These are phyloP conservation scores for Plantago lanceolata DNA, from an alignment of 305 asterid species.

Conservation along the genomic window DNA sequence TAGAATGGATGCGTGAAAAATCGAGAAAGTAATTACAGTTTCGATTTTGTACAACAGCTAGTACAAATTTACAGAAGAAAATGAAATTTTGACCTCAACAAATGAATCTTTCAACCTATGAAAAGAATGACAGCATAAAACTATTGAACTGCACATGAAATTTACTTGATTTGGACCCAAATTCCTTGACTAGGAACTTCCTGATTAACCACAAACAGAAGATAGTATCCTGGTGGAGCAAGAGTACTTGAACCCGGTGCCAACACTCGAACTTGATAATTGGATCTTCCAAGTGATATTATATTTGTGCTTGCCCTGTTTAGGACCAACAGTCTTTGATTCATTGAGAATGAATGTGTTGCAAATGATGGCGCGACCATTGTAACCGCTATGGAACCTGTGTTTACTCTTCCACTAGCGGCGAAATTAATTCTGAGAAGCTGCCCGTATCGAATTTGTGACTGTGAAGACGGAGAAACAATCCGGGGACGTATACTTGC, in stretches of 20 bases:
- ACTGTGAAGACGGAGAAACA: constrained; percentile 30
- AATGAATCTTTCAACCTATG: no score
- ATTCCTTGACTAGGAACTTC: constrained; percentile 57
- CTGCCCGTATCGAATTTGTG: constrained; percentile 28
- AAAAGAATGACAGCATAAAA: no score
- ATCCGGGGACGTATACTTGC: constrained; percentile 36
- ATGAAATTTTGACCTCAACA: no score
- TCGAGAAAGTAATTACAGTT: no score
- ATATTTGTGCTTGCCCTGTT: constrained; percentile 14
- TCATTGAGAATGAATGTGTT: constrained; percentile 71
- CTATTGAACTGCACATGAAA: no score
- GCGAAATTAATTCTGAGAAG: constrained; percentile 23
- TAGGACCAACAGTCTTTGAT: constrained; percentile 53
- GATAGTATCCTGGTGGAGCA: constrained; percentile 61
- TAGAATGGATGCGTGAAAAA: no score
- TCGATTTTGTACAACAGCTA: no score
- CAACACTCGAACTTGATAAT: constrained; percentile 30
- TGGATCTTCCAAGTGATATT: constrained; percentile 18
- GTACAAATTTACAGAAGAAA: no score
- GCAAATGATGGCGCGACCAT: constrained; percentile 53
- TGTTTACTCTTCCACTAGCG: constrained; percentile 25
- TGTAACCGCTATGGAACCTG: constrained; percentile 31
- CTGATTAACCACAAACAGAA: constrained; percentile 53
- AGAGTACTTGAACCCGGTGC: constrained; percentile 35
- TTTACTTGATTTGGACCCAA: constrained; percentile 40